A percentile compares a stretch with the other conserved stretches of the same genome.
Evolutionary conservation across 495 filamentous ascomycete genomes (phyloP).

Genomic region (Letharia columbiana): DNA sequence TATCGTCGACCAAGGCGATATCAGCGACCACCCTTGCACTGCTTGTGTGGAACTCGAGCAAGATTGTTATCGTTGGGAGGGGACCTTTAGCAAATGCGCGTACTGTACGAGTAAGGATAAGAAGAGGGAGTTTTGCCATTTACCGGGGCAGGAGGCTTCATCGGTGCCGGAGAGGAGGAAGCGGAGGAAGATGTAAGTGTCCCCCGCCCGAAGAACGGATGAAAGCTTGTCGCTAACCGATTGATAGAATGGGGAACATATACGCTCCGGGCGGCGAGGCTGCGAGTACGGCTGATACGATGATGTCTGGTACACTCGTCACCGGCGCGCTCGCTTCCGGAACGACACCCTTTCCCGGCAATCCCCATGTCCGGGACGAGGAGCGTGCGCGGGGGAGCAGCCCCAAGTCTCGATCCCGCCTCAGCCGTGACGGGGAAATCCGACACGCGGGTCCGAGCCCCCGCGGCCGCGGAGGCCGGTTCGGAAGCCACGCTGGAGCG

Average conservation of each 20-base stretch:
- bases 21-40: neutral
- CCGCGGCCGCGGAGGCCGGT: neutral
- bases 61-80: slow-evolving; percentile 4
- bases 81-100: slow-evolving; percentile 12
- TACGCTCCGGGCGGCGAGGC: neutral
- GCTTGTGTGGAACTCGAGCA: neutral
- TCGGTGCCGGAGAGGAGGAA: slow-evolving; percentile 3
- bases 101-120: slow-evolving; percentile 15
- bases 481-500: neutral
- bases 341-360: neutral
- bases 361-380: neutral
- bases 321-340: neutral
- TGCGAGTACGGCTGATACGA: neutral
- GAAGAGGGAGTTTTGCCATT: slow-evolving; percentile 11
- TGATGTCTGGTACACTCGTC: slow-evolving; percentile 3
- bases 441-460: neutral
- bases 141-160: slow-evolving; percentile 5
- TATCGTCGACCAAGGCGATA: neutral
- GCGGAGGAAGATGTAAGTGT: slow-evolving; percentile 15
- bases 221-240: neutral
- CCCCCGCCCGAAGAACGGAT: neutral
- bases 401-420: neutral
- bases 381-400: slow-evolving; percentile 5
- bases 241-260: neutral
- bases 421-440: neutral